A percentile compares a stretch with the other conserved stretches of the same genome.
Evolutionary conservation across 768 basidiomycete genomes (phyloP).

Genomic region (Cubamyces lactineus): DNA sequence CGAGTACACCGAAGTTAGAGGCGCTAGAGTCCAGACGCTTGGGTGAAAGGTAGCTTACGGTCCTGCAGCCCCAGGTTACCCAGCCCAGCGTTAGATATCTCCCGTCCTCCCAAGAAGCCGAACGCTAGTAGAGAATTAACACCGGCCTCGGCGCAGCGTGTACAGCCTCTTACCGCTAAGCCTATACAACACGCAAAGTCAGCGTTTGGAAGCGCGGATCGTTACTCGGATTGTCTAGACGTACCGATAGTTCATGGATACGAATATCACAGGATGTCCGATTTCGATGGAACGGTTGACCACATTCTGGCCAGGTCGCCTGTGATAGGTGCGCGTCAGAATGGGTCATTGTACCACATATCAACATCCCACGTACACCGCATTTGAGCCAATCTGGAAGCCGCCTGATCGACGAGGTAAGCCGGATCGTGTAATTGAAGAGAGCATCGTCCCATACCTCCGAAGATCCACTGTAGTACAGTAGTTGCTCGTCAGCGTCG

Average conservation of each 20-base stretch:
- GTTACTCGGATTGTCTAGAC: neutral
- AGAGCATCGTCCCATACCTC: slow-evolving; percentile 35
- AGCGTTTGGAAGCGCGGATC: neutral
- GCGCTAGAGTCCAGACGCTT: slow-evolving; percentile 36
- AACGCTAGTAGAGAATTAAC: slow-evolving; percentile 32
- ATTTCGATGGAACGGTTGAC: slow-evolving; percentile 45
- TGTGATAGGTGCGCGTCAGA: neutral
- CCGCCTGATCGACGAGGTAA: neutral
- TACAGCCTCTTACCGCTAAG: slow-evolving; percentile 1
- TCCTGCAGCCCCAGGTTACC: slow-evolving; percentile 57
- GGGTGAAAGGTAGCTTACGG: slow-evolving; percentile 43
- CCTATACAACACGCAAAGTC: neutral
- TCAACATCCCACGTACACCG: slow-evolving; percentile 5
- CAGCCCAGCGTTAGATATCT: slow-evolving; percentile 42
- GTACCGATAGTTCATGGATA: slow-evolving; percentile 57
- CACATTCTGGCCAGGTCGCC: slow-evolving; percentile 20
- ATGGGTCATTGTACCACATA: too few species aligned
- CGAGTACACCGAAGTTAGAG: neutral
- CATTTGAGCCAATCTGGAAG: slow-evolving; percentile 14
- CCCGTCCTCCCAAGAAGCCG: slow-evolving; percentile 46
- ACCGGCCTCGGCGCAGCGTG: too few species aligned
- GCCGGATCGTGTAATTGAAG: neutral
- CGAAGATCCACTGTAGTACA: slow-evolving; percentile 51
- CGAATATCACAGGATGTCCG: slow-evolving; percentile 51
- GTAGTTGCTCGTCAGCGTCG: neutral